These are phyloP conservation scores for Arxiozyma heterogenica DNA, from an alignment of 1,139 yeast genomes.

Conservation along the genomic window DNA sequence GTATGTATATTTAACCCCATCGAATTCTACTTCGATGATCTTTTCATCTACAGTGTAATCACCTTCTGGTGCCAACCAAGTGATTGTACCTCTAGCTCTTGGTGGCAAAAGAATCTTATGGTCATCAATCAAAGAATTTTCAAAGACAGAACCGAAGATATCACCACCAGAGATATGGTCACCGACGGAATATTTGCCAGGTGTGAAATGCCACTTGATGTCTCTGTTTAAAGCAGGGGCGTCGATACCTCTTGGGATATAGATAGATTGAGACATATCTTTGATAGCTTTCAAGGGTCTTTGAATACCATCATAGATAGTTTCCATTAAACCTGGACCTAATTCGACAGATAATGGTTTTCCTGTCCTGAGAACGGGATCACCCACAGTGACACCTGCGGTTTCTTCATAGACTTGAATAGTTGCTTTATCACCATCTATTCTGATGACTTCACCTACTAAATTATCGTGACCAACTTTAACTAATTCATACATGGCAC, in stretches of 20 bases:
- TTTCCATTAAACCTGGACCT: slow-evolving; percentile 99
- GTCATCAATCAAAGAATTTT: slow-evolving; percentile 82
- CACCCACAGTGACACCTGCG: slow-evolving; percentile 98
- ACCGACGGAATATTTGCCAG: slow-evolving; percentile 73
- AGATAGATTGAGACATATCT: slow-evolving; percentile 78
- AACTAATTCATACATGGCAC: slow-evolving; percentile 98
- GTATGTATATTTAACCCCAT: slow-evolving; percentile 71
- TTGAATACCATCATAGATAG: slow-evolving; percentile 98
- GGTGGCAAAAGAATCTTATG: slow-evolving; percentile 95
- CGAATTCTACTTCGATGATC: slow-evolving; percentile 86
- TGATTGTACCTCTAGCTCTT: slow-evolving; percentile 95
- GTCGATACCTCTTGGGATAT: slow-evolving; percentile 97
- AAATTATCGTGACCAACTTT: slow-evolving; percentile 94
- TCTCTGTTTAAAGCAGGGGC: slow-evolving; percentile 87
- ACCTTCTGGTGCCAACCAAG: slow-evolving; percentile 81
- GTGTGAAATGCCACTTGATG: slow-evolving; percentile 76
- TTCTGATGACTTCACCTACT: slow-evolving; percentile 97
- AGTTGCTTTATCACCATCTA: slow-evolving; percentile 92
- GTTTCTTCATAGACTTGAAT: slow-evolving; percentile 99
- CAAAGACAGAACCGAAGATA: slow-evolving; percentile 86
- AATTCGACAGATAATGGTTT: slow-evolving; percentile 95
- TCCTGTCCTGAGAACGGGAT: slow-evolving; percentile 95
- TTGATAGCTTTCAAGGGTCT: slow-evolving; percentile 93
- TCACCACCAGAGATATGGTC: slow-evolving; percentile 99
- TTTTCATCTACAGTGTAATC: slow-evolving; percentile 85